These are phyloP conservation scores for Tuctoria greenei DNA, from an alignment of 176 grass and related monocot genomes.

Conservation along the genomic window DNA sequence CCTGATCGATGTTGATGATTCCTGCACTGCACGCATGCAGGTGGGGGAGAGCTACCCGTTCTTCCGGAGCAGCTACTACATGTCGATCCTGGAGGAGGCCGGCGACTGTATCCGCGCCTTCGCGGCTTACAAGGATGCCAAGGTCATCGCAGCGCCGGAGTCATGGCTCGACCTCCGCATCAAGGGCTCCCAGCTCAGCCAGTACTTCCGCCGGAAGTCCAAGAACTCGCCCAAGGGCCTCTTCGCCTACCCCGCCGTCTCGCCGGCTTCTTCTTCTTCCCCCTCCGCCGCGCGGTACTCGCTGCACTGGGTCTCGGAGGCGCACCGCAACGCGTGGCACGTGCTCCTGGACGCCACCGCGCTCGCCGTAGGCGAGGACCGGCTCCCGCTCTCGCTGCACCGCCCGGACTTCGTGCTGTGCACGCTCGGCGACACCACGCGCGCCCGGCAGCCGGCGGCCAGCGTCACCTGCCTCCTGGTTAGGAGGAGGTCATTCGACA, in stretches of 20 bases:
- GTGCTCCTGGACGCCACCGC: constrained; percentile 66
- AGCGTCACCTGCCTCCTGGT: constrained; percentile 59
- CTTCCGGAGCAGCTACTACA: constrained; percentile 75
- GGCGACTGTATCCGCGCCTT: constrained; percentile 52
- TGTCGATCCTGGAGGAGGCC: constrained; percentile 52
- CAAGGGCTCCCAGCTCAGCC: constrained; percentile 80
- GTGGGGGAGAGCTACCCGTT: constrained; percentile 65
- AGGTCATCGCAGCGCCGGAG: constrained; percentile 60
- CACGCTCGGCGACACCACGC: constrained; percentile 34
- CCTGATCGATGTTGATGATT: neutral
- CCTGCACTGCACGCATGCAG: neutral
- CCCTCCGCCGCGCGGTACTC: constrained; percentile 32
- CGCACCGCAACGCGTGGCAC: constrained; percentile 71
- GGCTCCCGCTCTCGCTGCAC: constrained; percentile 58
- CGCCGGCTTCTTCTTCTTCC: neutral
- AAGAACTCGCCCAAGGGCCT: constrained; percentile 72
- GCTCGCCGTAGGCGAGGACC: constrained; percentile 46
- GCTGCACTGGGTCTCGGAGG: constrained; percentile 76
- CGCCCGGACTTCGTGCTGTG: constrained; percentile 68
- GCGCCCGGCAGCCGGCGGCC: constrained; percentile 12
- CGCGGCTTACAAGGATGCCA: constrained; percentile 66
- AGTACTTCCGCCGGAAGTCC: constrained; percentile 77
- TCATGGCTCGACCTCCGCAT: constrained; percentile 69
- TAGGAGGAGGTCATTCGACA: constrained; percentile 55
- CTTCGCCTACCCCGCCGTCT: constrained; percentile 63